Evolutionary conservation across 768 basidiomycete species (phyloP).

Genomic region (Trichaptum fuscoviolaceum): DNA sequence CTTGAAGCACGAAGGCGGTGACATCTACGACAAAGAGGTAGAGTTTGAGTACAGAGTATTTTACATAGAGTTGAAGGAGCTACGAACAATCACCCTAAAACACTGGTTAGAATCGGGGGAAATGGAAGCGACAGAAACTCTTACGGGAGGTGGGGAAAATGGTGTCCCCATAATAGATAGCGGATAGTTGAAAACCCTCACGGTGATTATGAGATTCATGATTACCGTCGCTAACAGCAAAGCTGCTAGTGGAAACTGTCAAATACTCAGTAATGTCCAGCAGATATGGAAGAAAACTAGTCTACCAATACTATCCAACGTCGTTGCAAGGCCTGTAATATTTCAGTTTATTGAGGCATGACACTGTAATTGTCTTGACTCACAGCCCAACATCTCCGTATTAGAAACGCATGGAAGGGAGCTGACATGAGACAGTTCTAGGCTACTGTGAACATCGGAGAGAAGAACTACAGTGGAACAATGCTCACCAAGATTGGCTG

Average conservation of each 20-base stretch:
- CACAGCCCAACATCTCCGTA: constrained; percentile 25
- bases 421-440: constrained; percentile 20
- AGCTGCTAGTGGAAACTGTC: constrained; percentile 9
- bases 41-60: not conserved
- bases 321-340: constrained; percentile 2
- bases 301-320: constrained; percentile 15
- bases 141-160: not conserved
- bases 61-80: not conserved
- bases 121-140: not conserved
- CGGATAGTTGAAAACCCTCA: constrained; percentile 10
- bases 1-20: not conserved
- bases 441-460: not conserved
- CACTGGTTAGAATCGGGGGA: not conserved
- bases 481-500: constrained; percentile 14
- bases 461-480: not conserved
- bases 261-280: not conserved
- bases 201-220: constrained; percentile 12
- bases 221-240: constrained; percentile 10
- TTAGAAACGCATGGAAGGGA: constrained; percentile 24
- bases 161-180: not conserved
- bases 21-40: not conserved
- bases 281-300: not conserved
- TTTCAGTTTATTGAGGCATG: not conserved
- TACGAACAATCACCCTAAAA: not conserved
- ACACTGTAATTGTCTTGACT: constrained; percentile 13